These are phyloP conservation scores for Colletotrichum magnum DNA, from an alignment of 2,329 filamentous ascomycete species.

Conservation along the genomic window DNA sequence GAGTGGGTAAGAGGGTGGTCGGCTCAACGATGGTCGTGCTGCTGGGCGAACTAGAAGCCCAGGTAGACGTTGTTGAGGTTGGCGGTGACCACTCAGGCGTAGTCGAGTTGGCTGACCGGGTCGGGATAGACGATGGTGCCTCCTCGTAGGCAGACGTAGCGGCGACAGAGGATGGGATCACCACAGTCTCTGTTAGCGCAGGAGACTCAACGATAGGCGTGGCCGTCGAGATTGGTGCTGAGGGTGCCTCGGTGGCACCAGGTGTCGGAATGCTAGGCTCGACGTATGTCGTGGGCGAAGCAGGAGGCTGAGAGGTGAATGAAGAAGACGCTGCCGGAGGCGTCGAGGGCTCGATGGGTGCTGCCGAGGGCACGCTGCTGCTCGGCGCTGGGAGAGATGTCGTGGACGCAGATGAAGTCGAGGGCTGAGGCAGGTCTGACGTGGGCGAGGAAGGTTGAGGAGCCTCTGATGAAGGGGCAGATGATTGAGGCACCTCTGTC, in stretches of 20 bases:
- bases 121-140: constrained; percentile 1
- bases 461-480: not conserved
- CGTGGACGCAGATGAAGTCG: not conserved
- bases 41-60: not conserved
- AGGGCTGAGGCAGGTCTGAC: not conserved
- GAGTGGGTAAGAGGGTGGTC: not conserved
- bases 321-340: not conserved
- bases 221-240: not conserved
- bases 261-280: not conserved
- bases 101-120: constrained; percentile 25
- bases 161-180: not conserved
- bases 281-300: not conserved
- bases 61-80: constrained; percentile 17
- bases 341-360: not conserved
- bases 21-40: not conserved
- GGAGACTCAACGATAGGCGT: constrained; percentile 8
- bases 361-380: not conserved
- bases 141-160: constrained; percentile 27
- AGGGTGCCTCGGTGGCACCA: not conserved
- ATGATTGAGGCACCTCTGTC: not conserved
- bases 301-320: constrained; percentile 1
- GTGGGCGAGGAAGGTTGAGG: not conserved
- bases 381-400: not conserved
- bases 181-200: constrained; percentile 1
- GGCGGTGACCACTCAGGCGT: not conserved